Evolutionary conservation across 768 basidiomycete genomes (phyloP).

Genomic region (Boletus edulis): DNA sequence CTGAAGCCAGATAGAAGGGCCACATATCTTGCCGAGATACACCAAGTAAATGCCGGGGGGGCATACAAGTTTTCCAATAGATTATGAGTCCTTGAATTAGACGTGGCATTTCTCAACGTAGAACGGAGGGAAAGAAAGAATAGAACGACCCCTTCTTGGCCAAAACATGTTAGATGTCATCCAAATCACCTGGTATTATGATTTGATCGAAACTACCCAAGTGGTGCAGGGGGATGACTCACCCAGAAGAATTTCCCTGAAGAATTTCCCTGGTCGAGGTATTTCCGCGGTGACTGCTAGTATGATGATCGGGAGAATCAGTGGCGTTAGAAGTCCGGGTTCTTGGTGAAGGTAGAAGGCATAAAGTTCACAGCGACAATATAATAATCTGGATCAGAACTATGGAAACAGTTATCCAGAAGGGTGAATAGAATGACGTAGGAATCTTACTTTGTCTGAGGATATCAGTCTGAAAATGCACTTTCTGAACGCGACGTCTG

Average conservation of each 20-base stretch:
- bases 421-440: neutral
- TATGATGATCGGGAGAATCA: slow-evolving; percentile 33
- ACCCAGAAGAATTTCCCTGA: slow-evolving; percentile 36
- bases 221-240: slow-evolving; percentile 1
- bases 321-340: slow-evolving; percentile 36
- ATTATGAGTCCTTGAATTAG: slow-evolving; percentile 18
- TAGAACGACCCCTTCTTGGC: slow-evolving; percentile 42
- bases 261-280: slow-evolving; percentile 26
- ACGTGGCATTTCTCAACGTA: slow-evolving; percentile 5
- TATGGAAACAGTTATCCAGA: slow-evolving; percentile 12
- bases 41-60: slow-evolving; percentile 36
- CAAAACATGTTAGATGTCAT: slow-evolving; percentile 33
- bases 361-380: slow-evolving; percentile 29
- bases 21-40: slow-evolving; percentile 23
- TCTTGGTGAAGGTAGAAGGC: slow-evolving; percentile 39
- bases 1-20: neutral
- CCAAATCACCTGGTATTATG: slow-evolving; percentile 25
- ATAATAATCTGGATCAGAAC: slow-evolving; percentile 31
- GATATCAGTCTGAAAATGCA: slow-evolving; percentile 11
- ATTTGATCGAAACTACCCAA: neutral
- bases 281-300: slow-evolving; percentile 26
- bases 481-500: neutral
- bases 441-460: slow-evolving; percentile 16
- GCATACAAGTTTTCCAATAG: slow-evolving; percentile 43
- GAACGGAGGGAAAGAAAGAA: slow-evolving; percentile 35